Percentiles rank a stretch among this genome's conserved stretches.
Evolutionary conservation across 352 stramenopile species (phyloP).

Genomic region (Globisporangium uncinulatum): DNA sequence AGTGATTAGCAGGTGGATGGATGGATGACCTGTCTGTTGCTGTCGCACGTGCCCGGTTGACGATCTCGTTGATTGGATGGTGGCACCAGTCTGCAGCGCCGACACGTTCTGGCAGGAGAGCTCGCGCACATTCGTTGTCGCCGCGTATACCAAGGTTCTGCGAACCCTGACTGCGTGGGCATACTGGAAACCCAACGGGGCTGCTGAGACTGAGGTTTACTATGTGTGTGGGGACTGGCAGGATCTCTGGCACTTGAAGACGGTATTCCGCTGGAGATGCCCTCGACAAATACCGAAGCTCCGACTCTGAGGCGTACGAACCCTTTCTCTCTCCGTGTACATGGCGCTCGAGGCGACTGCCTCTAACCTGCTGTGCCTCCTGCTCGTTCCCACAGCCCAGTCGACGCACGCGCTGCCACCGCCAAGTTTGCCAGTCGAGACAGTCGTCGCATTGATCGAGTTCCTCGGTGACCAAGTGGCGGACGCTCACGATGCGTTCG

Average conservation of each 20-base stretch:
- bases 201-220: neutral
- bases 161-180: neutral
- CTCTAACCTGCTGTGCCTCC: neutral
- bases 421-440: slow-evolving; percentile 20
- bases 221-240: neutral
- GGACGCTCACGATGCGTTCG: slow-evolving; percentile 50
- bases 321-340: too few species aligned
- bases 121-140: slow-evolving; percentile 46
- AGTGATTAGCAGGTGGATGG: neutral
- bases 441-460: slow-evolving; percentile 55
- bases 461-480: slow-evolving; percentile 55
- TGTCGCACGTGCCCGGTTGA: neutral
- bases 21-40: neutral
- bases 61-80: neutral
- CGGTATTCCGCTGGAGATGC: too few species aligned
- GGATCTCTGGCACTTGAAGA: too few species aligned
- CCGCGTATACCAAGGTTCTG: slow-evolving; percentile 20
- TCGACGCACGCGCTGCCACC: neutral
- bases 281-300: too few species aligned
- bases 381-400: neutral
- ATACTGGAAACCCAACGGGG: neutral
- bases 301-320: too few species aligned
- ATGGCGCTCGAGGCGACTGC: neutral
- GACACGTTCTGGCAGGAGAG: slow-evolving; percentile 43
- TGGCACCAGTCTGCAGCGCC: slow-evolving; percentile 20